Evolutionary conservation across 768 basidiomycete species (phyloP).

Genomic region (Infundibulicybe gibba): DNA sequence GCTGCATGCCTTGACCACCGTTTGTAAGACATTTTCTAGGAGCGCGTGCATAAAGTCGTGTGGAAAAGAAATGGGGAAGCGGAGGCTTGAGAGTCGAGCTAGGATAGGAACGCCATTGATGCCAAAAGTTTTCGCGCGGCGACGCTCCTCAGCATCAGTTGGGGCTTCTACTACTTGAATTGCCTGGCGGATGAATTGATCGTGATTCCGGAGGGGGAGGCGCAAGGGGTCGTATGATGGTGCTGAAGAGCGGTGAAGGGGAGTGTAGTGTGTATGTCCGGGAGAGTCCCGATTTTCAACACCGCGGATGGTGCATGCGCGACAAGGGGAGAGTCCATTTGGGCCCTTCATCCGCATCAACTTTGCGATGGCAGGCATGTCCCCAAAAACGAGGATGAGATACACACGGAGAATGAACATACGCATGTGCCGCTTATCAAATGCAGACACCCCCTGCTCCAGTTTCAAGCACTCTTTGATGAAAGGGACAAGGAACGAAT

Average conservation of each 20-base stretch:
- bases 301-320: constrained; percentile 25
- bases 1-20: constrained; percentile 34
- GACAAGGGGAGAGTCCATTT: constrained; percentile 29
- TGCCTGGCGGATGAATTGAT: constrained; percentile 10
- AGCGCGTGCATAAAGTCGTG: constrained; percentile 48
- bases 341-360: constrained; percentile 32
- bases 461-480: constrained; percentile 27
- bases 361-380: constrained; percentile 18
- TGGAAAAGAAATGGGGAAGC: constrained; percentile 34
- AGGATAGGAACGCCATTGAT: constrained; percentile 33
- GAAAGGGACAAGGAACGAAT: constrained; percentile 34
- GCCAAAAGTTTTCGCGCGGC: constrained; percentile 19
- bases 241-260: constrained; percentile 11
- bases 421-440: constrained; percentile 15
- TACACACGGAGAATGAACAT: constrained; percentile 13
- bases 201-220: constrained; percentile 13
- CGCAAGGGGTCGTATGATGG: constrained; percentile 12
- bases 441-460: constrained; percentile 26
- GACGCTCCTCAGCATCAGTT: constrained; percentile 11
- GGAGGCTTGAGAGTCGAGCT: constrained; percentile 22
- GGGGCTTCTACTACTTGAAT: constrained; percentile 11
- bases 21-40: constrained; percentile 32
- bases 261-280: constrained; percentile 15
- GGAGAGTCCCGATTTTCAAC: constrained; percentile 9
- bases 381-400: constrained; percentile 16